phyloP scores from a whole-genome alignment of 805 yeast species.

The Hanseniaspora hatyaiensis region DNA sequence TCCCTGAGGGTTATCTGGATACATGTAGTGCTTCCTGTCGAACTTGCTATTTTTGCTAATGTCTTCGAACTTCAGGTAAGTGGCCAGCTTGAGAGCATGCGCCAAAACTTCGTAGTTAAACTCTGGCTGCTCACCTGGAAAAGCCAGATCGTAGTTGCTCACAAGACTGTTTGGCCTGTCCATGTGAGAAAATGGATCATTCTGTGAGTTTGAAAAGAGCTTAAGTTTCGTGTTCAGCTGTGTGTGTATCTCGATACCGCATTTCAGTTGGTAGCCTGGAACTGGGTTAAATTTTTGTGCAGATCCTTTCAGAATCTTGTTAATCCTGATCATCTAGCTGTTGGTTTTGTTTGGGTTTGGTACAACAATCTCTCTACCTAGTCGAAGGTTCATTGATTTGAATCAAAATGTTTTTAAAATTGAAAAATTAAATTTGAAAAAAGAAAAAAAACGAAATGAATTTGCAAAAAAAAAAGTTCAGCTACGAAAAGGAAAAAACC shows the following conservation, averaged over 20 bases:
- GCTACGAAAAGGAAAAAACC: no score
- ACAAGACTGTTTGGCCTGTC: conserved; percentile 55
- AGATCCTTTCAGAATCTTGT: background rate
- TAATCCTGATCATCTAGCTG: background rate
- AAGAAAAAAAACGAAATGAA: no score
- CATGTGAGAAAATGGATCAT: conserved; percentile 35
- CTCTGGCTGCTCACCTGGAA: conserved; percentile 88
- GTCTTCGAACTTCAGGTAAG: conserved; percentile 47
- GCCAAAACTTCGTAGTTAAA: conserved; percentile 64
- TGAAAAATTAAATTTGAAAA: no score
- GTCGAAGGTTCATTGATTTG: no score
- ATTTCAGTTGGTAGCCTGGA: conserved; percentile 39
- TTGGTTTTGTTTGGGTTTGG: background rate
- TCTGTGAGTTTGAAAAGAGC: conserved; percentile 56
- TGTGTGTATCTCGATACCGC: conserved; percentile 90
- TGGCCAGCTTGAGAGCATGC: conserved; percentile 60
- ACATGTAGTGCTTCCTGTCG: conserved; percentile 91
- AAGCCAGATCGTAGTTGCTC: conserved; percentile 68
- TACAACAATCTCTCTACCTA: no score
- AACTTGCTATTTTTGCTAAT: conserved; percentile 52
- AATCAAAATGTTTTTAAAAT: no score
- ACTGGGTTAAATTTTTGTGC: conserved; percentile 12
- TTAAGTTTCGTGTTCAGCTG: conserved; percentile 67
- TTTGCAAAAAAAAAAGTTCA: no score
- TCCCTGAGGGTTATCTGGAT: conserved; percentile 92